These are phyloP conservation scores for Sarocladium brachiariae DNA, from an alignment of 2,329 filamentous ascomycete genomes.

Conservation along the genomic window DNA sequence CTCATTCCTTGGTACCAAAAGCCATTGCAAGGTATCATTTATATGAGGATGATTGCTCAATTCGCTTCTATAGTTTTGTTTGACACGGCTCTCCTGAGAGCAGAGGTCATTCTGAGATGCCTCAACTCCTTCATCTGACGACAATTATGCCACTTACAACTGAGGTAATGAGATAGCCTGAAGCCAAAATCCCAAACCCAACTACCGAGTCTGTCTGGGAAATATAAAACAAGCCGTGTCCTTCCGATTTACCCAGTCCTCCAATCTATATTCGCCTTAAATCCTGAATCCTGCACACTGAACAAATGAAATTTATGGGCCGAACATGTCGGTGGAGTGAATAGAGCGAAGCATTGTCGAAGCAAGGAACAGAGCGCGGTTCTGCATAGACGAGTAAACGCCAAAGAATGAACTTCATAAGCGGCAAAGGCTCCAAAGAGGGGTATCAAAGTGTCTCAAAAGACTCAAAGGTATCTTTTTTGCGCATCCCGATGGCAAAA, in stretches of 20 bases:
- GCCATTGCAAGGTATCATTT: too few relatives aligned
- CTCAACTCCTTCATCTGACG: neutral
- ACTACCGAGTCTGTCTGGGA: neutral
- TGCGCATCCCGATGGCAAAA: neutral
- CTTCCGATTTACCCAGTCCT: neutral
- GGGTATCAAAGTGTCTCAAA: slow-evolving; percentile 2
- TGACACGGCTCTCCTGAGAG: neutral
- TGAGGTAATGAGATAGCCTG: neutral
- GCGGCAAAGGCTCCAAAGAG: neutral
- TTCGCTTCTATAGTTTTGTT: neutral
- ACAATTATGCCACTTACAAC: neutral
- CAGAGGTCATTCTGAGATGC: neutral
- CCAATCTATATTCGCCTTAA: neutral
- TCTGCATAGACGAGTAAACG: neutral
- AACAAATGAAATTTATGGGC: neutral
- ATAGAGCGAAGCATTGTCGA: neutral
- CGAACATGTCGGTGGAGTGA: too few relatives aligned
- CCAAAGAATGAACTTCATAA: neutral
- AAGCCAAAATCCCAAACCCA: neutral
- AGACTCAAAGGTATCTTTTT: slow-evolving; percentile 5
- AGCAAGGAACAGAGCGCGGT: neutral
- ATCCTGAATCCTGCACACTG: neutral
- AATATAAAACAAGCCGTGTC: neutral
- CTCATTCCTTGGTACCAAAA: too few relatives aligned
- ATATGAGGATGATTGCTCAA: neutral